Evolutionary conservation across 1,284 basidiomycete genomes (phyloP), one percentile per base, ranked within the genome.

Genomic region (Athelia sp.): DNA sequence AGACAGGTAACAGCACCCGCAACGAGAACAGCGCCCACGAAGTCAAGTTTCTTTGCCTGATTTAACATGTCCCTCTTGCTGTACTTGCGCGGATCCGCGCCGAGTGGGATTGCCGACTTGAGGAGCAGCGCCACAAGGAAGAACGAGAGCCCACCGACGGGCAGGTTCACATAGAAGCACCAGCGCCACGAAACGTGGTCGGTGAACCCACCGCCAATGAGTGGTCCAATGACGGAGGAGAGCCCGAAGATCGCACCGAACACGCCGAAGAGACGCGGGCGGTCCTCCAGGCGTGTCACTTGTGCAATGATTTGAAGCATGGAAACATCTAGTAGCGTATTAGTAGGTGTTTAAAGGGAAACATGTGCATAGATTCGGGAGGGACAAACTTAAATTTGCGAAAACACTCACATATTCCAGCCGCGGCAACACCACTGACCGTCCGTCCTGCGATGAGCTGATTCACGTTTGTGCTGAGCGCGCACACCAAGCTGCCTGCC

Each of bases 371-470:
- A 21, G 19, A 40, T n/a, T n/a, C n/a, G n/a, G n/a, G n/a, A n/a
- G n/a, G n/a, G n/a, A n/a, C n/a, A n/a, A n/a, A n/a, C n/a, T n/a
- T n/a, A n/a, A n/a, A n/a, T n/a, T n/a, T n/a, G n/a, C n/a, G n/a
- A n/a, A n/a, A n/a, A 17, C 8, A 40, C 36, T n/a, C 15, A 40
- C 36, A 40, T n/a, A 40, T 40, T 6, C 36, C 36, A 6, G 36
- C 36, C 2, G 47, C 46, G 6, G 69, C 70, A 2, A 63, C 50
- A 14, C 71, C 69, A 6, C 67, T 54, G 29, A 78, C 60, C 0
- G 74, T 74, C 34, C 78, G 64, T 0, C 73, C 74, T 35, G 75
- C 66, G 53, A 81, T 79, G 36, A 79, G 58, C 35, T 69, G 50
- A 29, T 62, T 55, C 19, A 66, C 60, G 43, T 54, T 58, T 9